These are phyloP conservation scores for Neovahlkampfia damariscottae DNA, from an alignment of 78 protist species.

Conservation along the genomic window DNA sequence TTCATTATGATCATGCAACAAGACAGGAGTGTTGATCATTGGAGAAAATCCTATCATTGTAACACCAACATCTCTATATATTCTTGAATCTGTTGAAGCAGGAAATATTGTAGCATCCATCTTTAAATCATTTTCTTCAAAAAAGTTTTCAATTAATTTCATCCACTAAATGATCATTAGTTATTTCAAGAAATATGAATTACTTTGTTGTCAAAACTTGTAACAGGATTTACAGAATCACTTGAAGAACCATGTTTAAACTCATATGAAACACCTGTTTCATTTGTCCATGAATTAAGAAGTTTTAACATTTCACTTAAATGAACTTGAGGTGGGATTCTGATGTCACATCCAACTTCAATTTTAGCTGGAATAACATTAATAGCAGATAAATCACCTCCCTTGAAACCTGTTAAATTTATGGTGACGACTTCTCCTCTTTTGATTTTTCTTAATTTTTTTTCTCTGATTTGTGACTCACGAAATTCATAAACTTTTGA, in stretches of 20 bases:
- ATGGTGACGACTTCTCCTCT: conserved; percentile 65
- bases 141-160: not conserved
- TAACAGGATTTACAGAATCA: conserved; percentile 20
- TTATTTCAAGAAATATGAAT: not conserved
- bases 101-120: conserved; percentile 60
- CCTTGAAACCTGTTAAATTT: conserved; percentile 19
- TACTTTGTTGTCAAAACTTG: conserved; percentile 11
- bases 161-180: not conserved
- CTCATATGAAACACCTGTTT: conserved; percentile 34
- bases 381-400: conserved; percentile 13
- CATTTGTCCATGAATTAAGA: conserved; percentile 38
- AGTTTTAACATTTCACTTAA: conserved; percentile 28
- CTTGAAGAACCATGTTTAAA: conserved; percentile 22
- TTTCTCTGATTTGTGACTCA: not conserved
- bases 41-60: conserved; percentile 77
- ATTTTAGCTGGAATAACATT: conserved; percentile 67
- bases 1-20: conserved; percentile 86
- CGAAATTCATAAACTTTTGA: not conserved
- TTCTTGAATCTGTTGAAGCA: conserved; percentile 78
- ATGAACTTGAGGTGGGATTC: conserved; percentile 54
- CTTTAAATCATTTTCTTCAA: not conserved
- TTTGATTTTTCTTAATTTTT: not conserved
- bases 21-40: conserved; percentile 59
- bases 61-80: conserved; percentile 45
- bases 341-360: conserved; percentile 55